phyloP scores from a whole-genome alignment of 495 filamentous ascomycete genomes.

The Hypoxylon cercidicola region DNA sequence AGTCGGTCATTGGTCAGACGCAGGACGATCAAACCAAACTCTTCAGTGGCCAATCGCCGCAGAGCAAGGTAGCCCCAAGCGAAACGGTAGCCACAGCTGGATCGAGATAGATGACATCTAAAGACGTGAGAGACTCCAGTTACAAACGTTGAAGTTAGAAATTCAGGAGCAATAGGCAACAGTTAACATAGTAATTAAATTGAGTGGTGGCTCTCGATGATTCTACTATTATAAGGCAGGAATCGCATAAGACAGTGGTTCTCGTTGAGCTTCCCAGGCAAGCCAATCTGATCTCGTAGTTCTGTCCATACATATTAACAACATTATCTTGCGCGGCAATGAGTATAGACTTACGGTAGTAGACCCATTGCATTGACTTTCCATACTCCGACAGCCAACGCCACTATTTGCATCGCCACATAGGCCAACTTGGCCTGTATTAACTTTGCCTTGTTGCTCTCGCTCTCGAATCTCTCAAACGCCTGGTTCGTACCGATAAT shows the following conservation, averaged over 20 bases:
- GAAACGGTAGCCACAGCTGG: constrained; percentile 29
- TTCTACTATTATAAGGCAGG: constrained; percentile 58
- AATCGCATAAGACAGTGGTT: constrained; percentile 76
- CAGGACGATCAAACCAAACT: background rate
- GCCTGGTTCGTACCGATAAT: constrained; percentile 79
- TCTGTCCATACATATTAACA: constrained; percentile 59
- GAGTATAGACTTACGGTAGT: constrained; percentile 72
- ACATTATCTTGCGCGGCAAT: background rate
- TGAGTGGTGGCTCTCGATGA: background rate
- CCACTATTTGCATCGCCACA: constrained; percentile 83
- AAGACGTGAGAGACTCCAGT: background rate
- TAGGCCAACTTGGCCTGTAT: constrained; percentile 86
- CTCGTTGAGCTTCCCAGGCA: constrained; percentile 87
- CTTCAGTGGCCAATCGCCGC: background rate
- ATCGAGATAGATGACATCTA: constrained; percentile 11
- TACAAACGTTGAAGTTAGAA: background rate
- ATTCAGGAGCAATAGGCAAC: background rate
- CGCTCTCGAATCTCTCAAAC: constrained; percentile 89
- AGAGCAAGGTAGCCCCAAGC: background rate
- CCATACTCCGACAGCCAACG: constrained; percentile 89
- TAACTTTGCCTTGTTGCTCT: constrained; percentile 75
- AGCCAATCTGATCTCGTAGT: constrained; percentile 96
- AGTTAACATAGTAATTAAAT: background rate
- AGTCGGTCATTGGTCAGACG: constrained; percentile 12
- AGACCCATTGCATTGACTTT: constrained; percentile 98